Base-by-base conservation (phyloP, 805 yeast species). In the Babjeviella inositovora region DNA sequence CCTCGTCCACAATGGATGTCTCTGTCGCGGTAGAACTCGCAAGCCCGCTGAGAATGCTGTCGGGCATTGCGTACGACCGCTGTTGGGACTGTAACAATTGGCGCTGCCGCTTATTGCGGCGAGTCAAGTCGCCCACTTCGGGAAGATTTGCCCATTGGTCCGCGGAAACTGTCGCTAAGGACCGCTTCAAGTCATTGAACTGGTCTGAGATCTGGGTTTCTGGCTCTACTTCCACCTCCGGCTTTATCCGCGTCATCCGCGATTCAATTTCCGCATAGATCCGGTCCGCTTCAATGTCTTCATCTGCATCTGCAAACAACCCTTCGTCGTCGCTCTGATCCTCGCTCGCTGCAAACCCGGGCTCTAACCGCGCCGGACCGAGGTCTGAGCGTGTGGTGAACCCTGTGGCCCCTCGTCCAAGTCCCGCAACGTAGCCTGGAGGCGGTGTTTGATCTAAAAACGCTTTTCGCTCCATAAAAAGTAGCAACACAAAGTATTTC, bases 351-450 rank as follows among this genome's bases (percentile, higher is more conserved):
- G 27, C 35, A 13, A 34, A 22, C 29, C 50, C 25, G 29, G 53
- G 40, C 25, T 25, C 45, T 30, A 56, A 32, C 27, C 51, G 28
- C 2, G 61, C 57, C 10, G 57, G 50, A 1, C 81, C 81, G 9
- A 76, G 43, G 31, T 76, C 92, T 1, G 90, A 81, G 28, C 82
- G 63, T 0, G 94, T 82, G 1, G 85, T 70, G 45, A 90, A 85
- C 5, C 96, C 97, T 2, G 80, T 66, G 2, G 96, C 97, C 14
- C 98, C 98, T 40, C 98, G 58, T 0, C 96, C 97, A 6, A 84
- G 48, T 13, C 98, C 98, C 3, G 97, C 76, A 19, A 84, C 64
- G 41, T 87, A 87, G 5, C 92, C 93, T 2, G 75, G 65, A 0
- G 98, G 98, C 1, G 97, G 75, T 30, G 70, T 70, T 50, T 77